Base-by-base conservation (phyloP, 257 asterid genomes). In the Lavandula angustifolia region DNA sequence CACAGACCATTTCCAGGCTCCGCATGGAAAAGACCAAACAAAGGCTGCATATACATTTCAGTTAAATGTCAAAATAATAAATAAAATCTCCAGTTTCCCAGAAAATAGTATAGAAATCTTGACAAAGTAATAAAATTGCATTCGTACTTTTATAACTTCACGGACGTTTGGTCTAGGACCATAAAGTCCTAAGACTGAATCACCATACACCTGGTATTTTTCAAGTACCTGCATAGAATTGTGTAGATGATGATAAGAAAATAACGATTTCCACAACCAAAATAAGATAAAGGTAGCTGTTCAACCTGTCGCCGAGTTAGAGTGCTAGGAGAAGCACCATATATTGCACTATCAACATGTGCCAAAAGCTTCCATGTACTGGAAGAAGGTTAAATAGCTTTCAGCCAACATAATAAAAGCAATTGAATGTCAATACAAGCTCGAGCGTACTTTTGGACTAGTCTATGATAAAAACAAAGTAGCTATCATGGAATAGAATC, bases 341-440 rank as follows among this genome's bases (percentile, higher is more conserved):
- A 92, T 62, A 92, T 76, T 46, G 80, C 84, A 67, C 91, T 84
- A 65, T 92, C 98, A 10, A 89, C 96, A 44, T 79, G 83, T 70
- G 88, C 98, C 78, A 92, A 80, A 42, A 84, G 66, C 76, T 89
- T 84, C 98, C 98, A 92, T 58, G 96, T 80, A 64, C 97, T 92
- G 90, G 54, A 54, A 73, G 67, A 73, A 82, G 56, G 48, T 64
- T 16, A 64, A 38, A 33, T 48, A 41, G 47, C 18, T 71, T 63
- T 76, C 67, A 67, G 72, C 53, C 50, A 65, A 66, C 73, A 49
- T 55, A 22, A 54, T 58, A 35, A 61, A 61, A 71, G 62, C 46
- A 63, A 41, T 54, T 46, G 46, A 65, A 35, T 7, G 50, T 7
- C 58, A 52, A 29, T 9, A 57, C 57, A 50, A 29, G 52, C 40